Percentiles rank a stretch among this genome's conserved stretches.
Conservation (phyloP, 129 eudicot species). For the Erigeron canadensis region DNA sequence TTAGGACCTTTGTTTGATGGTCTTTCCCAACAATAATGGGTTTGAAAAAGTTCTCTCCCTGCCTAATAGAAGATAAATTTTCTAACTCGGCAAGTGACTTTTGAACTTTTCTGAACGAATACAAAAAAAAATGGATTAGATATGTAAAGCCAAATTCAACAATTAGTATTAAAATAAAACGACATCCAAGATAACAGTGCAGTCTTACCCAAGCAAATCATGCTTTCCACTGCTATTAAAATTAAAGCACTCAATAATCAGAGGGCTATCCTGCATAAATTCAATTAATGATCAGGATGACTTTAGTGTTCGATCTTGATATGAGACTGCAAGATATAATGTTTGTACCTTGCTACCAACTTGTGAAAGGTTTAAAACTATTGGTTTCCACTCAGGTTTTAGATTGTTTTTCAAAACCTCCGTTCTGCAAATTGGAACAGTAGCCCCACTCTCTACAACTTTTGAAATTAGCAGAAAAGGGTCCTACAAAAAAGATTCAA, state of each 20-base stretch:
- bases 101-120: slow-evolving; percentile 56
- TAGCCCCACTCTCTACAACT: slow-evolving; percentile 48
- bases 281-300: slow-evolving; percentile 3
- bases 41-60: slow-evolving; percentile 52
- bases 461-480: slow-evolving; percentile 89
- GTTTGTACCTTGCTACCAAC: slow-evolving; percentile 82
- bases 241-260: slow-evolving; percentile 79
- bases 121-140: slow-evolving; percentile 22
- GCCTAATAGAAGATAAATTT: slow-evolving; percentile 43
- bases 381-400: slow-evolving; percentile 76
- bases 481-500: slow-evolving; percentile 54
- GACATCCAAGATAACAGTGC: slow-evolving; percentile 17
- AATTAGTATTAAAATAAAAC: neutral
- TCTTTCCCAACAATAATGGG: slow-evolving; percentile 54
- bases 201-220: slow-evolving; percentile 77
- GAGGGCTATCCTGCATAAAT: slow-evolving; percentile 78
- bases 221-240: slow-evolving; percentile 86
- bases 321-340: slow-evolving; percentile 7
- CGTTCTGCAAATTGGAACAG: slow-evolving; percentile 81
- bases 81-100: slow-evolving; percentile 76
- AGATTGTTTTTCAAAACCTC: slow-evolving; percentile 83
- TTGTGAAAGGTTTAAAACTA: slow-evolving; percentile 64
- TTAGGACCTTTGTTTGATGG: slow-evolving; percentile 65
- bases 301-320: neutral
- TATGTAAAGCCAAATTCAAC: slow-evolving; percentile 14